Conservation (phyloP, 1,284 basidiomycete species). For the Tausonia pullulans region DNA sequence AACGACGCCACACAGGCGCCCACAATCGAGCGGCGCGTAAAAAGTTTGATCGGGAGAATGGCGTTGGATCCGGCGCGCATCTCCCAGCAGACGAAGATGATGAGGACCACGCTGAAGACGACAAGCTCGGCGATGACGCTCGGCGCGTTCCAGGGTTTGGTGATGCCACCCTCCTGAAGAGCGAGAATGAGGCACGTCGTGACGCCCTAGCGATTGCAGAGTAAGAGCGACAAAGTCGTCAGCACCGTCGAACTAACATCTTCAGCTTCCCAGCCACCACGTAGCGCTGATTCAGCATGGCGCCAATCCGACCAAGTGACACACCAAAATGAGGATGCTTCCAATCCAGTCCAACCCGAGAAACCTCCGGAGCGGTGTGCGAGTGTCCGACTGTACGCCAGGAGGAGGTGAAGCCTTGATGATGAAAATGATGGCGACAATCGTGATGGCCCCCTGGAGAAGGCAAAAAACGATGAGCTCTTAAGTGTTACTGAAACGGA, state of each 20-base stretch:
- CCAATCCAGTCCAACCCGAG: slow-evolving; percentile 36
- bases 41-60: slow-evolving; percentile 24
- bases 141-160: slow-evolving; percentile 34
- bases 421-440: slow-evolving; percentile 34
- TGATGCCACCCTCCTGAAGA: slow-evolving; percentile 39
- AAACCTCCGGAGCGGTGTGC: slow-evolving; percentile 24
- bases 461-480: neutral
- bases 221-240: neutral
- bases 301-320: neutral
- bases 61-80: slow-evolving; percentile 25
- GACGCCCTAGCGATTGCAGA: slow-evolving; percentile 18
- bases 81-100: slow-evolving; percentile 34
- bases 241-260: neutral
- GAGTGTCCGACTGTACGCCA: slow-evolving; percentile 12
- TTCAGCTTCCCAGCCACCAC: too few relatives aligned
- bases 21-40: slow-evolving; percentile 29
- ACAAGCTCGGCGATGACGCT: slow-evolving; percentile 30
- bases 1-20: slow-evolving; percentile 31
- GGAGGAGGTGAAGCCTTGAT: slow-evolving; percentile 23
- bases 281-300: too few relatives aligned
- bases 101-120: slow-evolving; percentile 31
- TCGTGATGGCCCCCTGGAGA: slow-evolving; percentile 23
- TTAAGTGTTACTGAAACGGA: neutral
- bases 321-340: slow-evolving; percentile 30
- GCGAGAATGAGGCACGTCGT: slow-evolving; percentile 38